A percentile compares a stretch with the other conserved stretches of the same genome.
phyloP scores from a whole-genome alignment of 179 eudicot genomes.

The Silene noctiflora region DNA sequence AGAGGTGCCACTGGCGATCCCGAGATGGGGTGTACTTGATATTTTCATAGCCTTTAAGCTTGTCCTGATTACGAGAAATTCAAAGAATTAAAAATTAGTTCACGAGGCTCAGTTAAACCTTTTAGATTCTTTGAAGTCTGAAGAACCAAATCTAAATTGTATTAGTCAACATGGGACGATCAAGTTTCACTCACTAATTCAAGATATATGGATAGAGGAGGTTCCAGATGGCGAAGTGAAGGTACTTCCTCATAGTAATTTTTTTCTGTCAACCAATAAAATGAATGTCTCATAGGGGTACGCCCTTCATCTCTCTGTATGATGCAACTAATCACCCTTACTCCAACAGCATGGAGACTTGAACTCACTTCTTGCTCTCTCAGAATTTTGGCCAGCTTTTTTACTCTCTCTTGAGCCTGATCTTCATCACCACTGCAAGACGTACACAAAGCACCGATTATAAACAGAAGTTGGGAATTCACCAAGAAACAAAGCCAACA shows the following conservation, averaged over 20 bases:
- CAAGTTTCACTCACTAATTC: conserved; percentile 57
- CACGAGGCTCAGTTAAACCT: conserved; percentile 5
- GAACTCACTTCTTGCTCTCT: conserved; percentile 85
- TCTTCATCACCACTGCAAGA: conserved; percentile 95
- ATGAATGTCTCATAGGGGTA: conserved; percentile 97
- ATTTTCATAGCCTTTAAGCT: conserved; percentile 79
- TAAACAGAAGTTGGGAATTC: background rate
- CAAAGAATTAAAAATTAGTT: conserved; percentile 19
- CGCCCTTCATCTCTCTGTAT: conserved; percentile 99
- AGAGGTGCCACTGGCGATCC: conserved; percentile 99
- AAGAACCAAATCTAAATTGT: background rate
- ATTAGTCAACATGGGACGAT: background rate
- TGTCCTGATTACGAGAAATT: conserved; percentile 52
- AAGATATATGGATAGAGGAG: conserved; percentile 94
- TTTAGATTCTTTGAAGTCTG: conserved; percentile 10
- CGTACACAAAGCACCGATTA: conserved; percentile 12
- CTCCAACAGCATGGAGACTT: conserved; percentile 74
- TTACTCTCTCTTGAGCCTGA: conserved; percentile 97
- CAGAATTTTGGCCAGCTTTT: conserved; percentile 83
- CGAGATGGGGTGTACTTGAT: conserved; percentile 86
- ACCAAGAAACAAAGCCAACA: background rate
- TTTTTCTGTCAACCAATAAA: conserved; percentile 86
- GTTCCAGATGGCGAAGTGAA: conserved; percentile 90
- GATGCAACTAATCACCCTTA: conserved; percentile 90
- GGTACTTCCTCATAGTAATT: conserved; percentile 81